These are phyloP conservation scores for Earliella scabrosa DNA, from an alignment of 1,284 basidiomycete genomes.

Conservation along the genomic window DNA sequence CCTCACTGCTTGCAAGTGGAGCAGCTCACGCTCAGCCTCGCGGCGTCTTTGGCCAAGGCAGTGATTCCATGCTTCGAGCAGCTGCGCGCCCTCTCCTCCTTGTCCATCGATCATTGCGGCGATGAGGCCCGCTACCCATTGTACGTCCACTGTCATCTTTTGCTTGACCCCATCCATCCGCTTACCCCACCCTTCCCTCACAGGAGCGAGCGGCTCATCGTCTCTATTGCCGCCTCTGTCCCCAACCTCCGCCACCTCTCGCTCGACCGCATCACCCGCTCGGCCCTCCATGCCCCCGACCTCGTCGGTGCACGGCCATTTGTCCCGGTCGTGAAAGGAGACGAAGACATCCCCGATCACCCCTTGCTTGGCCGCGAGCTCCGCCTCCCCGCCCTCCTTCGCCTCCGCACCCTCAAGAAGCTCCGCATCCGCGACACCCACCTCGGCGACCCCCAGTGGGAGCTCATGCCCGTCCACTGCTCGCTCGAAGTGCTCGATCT, in stretches of 20 bases:
- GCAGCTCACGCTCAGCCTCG: constrained; percentile 55
- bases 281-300: constrained; percentile 60
- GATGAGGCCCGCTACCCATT: constrained; percentile 57
- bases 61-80: constrained; percentile 57
- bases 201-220: constrained; percentile 73
- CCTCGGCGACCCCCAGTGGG: constrained; percentile 65
- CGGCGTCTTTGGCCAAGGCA: constrained; percentile 53
- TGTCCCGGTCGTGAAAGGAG: constrained; percentile 61
- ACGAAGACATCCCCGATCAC: constrained; percentile 63
- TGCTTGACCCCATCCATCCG: constrained; percentile 21
- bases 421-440: constrained; percentile 73
- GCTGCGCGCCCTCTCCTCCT: constrained; percentile 46
- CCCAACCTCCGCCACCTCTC: constrained; percentile 59
- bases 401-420: constrained; percentile 59
- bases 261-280: constrained; percentile 68
- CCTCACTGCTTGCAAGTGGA: constrained; percentile 50
- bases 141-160: constrained; percentile 46
- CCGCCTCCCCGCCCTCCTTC: constrained; percentile 65
- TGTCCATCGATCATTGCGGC: constrained; percentile 61
- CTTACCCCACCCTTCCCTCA: constrained; percentile 18
- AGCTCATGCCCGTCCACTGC: constrained; percentile 49
- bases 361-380: constrained; percentile 59
- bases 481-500: constrained; percentile 62
- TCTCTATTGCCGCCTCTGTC: constrained; percentile 67
- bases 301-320: constrained; percentile 54